phyloP scores from a whole-genome alignment of 768 basidiomycete species.

The Pholiota microspora region DNA sequence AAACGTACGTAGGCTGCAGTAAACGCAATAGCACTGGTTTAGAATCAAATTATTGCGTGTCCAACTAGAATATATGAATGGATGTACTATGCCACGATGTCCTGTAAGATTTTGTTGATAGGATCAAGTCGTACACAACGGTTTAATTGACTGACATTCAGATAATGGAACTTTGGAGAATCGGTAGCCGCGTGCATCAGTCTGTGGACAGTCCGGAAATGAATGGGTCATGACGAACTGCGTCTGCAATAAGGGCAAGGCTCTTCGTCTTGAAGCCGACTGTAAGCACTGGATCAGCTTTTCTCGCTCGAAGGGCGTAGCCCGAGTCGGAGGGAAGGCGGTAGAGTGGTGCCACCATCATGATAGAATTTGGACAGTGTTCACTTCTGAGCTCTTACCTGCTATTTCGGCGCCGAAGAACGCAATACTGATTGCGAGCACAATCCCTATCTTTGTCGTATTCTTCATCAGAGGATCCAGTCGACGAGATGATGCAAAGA shows the following conservation, averaged over 20 bases:
- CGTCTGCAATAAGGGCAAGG: conserved; percentile 55
- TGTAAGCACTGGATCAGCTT: conserved; percentile 14
- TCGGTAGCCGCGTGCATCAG: conserved; percentile 7
- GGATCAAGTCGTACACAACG: not conserved
- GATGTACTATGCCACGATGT: conserved; percentile 44
- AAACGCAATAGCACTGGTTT: conserved; percentile 39
- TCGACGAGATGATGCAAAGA: not conserved
- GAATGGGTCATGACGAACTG: conserved; percentile 34
- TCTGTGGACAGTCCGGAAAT: conserved; percentile 2
- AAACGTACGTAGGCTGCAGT: conserved; percentile 38
- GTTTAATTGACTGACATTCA: conserved; percentile 4
- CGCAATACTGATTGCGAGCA: conserved; percentile 42
- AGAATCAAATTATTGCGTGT: not conserved
- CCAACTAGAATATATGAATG: not conserved
- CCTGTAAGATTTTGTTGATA: conserved; percentile 23
- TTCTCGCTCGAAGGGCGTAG: not conserved
- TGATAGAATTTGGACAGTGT: not conserved
- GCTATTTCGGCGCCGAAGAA: conserved; percentile 53
- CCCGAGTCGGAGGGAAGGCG: not conserved
- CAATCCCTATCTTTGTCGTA: conserved; percentile 44
- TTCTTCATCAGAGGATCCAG: conserved; percentile 36
- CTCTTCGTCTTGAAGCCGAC: conserved; percentile 57
- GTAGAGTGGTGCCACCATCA: not conserved
- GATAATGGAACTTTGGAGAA: conserved; percentile 46
- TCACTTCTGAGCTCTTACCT: conserved; percentile 30